Conservation (phyloP, 1,284 basidiomycete genomes). For the Boletus sp. region DNA sequence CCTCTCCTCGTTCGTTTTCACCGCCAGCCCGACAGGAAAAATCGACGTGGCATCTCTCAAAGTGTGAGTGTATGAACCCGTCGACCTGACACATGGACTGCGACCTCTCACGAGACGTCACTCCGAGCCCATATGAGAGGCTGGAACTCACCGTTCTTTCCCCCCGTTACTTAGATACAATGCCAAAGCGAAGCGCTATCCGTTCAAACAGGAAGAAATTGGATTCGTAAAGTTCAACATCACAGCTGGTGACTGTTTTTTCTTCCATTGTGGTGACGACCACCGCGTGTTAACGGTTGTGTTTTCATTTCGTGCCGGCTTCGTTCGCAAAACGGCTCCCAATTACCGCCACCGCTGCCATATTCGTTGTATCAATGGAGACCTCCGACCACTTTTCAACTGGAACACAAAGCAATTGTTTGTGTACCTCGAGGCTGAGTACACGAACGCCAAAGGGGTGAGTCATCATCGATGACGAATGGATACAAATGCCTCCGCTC, state of each 20-base stretch:
- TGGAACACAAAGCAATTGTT: constrained; percentile 97
- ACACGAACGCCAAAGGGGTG: constrained; percentile 67
- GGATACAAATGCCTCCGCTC: constrained; percentile 8
- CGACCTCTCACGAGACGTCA: constrained; percentile 5
- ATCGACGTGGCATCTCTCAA: constrained; percentile 60
- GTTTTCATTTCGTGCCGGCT: constrained; percentile 25
- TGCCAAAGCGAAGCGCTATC: constrained; percentile 53
- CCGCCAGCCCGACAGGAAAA: constrained; percentile 52
- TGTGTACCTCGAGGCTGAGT: constrained; percentile 78
- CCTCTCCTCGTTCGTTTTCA: constrained; percentile 64
- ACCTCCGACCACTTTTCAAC: constrained; percentile 78
- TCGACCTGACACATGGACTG: neutral
- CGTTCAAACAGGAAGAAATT: constrained; percentile 60
- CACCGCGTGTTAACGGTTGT: constrained; percentile 27
- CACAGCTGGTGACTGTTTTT: constrained; percentile 55
- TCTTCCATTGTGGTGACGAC: constrained; percentile 24
- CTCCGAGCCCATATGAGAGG: constrained; percentile 8
- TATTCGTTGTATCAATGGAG: constrained; percentile 36
- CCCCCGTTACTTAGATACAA: constrained; percentile 41
- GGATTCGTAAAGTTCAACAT: constrained; percentile 77
- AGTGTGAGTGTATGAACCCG: constrained; percentile 48
- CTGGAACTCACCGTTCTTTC: constrained; percentile 13
- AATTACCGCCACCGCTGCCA: constrained; percentile 17
- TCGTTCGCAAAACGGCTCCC: constrained; percentile 10
- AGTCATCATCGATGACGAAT: constrained; percentile 30